Base-by-base conservation (phyloP, 352 stramenopile species). In the Pythium folliculosum region DNA sequence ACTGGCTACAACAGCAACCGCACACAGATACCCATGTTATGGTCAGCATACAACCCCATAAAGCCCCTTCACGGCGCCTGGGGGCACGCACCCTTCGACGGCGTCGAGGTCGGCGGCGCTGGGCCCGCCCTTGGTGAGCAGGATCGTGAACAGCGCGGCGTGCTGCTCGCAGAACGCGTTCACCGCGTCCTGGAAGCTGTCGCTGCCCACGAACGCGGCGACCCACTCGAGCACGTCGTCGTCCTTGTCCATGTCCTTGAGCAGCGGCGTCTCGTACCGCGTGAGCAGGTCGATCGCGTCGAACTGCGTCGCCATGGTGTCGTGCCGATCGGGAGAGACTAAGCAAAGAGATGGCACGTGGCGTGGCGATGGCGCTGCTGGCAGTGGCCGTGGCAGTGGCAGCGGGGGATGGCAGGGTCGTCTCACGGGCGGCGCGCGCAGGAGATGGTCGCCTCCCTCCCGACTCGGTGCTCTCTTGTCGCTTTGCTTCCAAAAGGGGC, bases 221-320 rank as follows among this genome's bases (percentile, higher is more conserved):
- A 93, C 85, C 85, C 85, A 93, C 66, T 93, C 85, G 43, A 93
- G 81, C 45, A 93, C 83, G 63, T 93, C 85, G 52, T 93, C 85
- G 35, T 79, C 78, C 40, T 75, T 62, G 70, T 93, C 85, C 85
- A 93, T 93, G 71, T 93, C 85, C 67, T 91, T 91, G 47, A 93
- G 75, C 57, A 90, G 72, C 55, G 85, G 85, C 70, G 84, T 90
- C 76, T 93, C 82, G 63, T 91, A 93, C 63, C 85, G 82, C 54
- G 79, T 77, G 57, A 93, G 72, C 61, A 93, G 69, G 60, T 93
- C 85, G 47, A 93, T 93, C 40, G 85, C 85, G 63, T 93, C 85
- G 67, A 93, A 93, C 50, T 74, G 75, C 47, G 77, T 73, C 80
- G 82, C 55, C 67, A 75, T 76, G 40, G 40, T 47, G 8, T 21